Percentiles rank a stretch among this genome's conserved stretches.
Conservation (phyloP, 768 basidiomycete genomes). For the Pilatotrama ljubarskyi region DNA sequence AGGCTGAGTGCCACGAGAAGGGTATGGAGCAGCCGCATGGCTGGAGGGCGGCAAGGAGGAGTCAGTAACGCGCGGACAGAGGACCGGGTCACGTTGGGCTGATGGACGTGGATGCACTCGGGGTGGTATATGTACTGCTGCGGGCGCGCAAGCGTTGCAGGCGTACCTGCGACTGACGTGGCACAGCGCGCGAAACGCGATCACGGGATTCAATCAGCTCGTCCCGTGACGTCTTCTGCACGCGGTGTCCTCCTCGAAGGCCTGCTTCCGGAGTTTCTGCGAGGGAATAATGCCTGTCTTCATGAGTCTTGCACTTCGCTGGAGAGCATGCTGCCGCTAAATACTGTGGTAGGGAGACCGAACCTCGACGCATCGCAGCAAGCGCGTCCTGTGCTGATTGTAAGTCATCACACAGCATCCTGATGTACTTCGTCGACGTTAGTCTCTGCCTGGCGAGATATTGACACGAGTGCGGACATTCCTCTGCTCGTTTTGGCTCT, state of each 20-base stretch:
- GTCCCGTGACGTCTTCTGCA: constrained; percentile 5
- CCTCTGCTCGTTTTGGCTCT: too few species aligned
- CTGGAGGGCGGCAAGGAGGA: constrained; percentile 5
- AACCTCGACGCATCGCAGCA: too few species aligned
- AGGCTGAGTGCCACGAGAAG: constrained; percentile 47
- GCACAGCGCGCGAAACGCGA: constrained; percentile 18
- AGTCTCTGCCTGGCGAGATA: too few species aligned
- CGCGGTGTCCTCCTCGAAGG: background rate
- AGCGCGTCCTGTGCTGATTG: too few species aligned
- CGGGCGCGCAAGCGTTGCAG: background rate
- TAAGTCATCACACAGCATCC: too few species aligned
- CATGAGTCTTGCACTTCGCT: too few species aligned
- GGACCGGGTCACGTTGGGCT: background rate
- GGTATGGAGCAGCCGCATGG: constrained; percentile 61
- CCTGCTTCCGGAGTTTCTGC: background rate
- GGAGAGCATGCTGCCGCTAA: too few species aligned
- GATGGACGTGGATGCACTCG: background rate
- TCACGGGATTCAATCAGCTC: constrained; percentile 12
- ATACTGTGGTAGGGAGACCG: too few species aligned
- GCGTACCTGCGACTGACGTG: constrained; percentile 21
- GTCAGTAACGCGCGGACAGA: background rate
- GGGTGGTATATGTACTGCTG: constrained; percentile 13
- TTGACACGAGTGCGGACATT: too few species aligned
- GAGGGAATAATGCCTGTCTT: background rate
- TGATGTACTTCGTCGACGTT: too few species aligned